Base-by-base conservation (phyloP, 2,329 filamentous ascomycete species). In the Colletotrichum tofieldiae region DNA sequence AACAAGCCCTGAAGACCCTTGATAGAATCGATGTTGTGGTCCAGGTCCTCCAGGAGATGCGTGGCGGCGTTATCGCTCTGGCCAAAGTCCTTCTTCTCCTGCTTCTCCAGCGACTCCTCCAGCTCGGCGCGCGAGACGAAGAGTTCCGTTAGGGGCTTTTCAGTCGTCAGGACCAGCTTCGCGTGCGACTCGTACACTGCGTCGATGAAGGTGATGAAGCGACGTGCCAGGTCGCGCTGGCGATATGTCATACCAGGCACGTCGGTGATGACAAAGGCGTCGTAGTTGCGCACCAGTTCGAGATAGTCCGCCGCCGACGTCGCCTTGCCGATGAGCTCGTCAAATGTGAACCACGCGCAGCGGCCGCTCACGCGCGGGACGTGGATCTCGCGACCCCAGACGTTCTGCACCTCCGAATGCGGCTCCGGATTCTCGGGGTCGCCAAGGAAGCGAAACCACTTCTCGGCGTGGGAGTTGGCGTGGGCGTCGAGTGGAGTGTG, bases 161-260 rank as follows among this genome's bases (percentile, higher is more conserved):
- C 94, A 3, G 94, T 95, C 0, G 96, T 99, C 67, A 99, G 89
- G 20, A 98, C 96, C 9, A 99, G 89, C 84, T 98, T 98, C n/a
- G 95, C 95, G 82, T 96, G 90, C 37, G 88, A 87, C 82, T 99
- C 96, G 79, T 99, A 99, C 5, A 98, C 93, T 7, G 96, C 96
- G 80, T 99, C 96, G 75, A 99, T 94, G 77, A 99, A 98, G 0
- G 96, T 99, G 81, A 99, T 99, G 82, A 99, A 98, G 6, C 96
- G 89, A 16, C 96, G 87, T 0, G 96, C 96, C 49, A 98, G 88
- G 83, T 99, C 96, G 26, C 96, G 91, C 78, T 95, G 91, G 66
- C 91, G 90, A 75, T 94, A 90, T 51, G 93, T 96, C 96, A 99
- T 98, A 7, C 93, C 94, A 0, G 96, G 96, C 1, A 98, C 92